Conservation (phyloP, 2,329 filamentous ascomycete genomes). For the Pseudogymnoascus sp. region DNA sequence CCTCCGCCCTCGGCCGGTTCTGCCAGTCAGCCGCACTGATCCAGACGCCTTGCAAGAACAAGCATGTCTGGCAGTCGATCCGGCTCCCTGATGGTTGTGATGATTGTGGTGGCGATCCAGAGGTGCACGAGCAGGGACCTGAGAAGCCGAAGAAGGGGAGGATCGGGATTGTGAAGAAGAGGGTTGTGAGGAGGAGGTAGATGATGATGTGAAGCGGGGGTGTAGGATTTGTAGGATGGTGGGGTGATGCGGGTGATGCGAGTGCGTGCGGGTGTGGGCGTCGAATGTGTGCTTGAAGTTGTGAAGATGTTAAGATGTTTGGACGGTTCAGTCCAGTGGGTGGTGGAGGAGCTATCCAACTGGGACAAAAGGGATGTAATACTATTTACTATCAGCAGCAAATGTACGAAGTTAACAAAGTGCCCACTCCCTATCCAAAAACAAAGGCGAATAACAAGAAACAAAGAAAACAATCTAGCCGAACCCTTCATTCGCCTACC, state of each 20-base stretch:
- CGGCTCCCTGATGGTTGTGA: not conserved
- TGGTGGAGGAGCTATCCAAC: not conserved
- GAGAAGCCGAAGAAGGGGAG: not conserved
- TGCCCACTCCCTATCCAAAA: not conserved
- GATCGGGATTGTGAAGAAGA: not conserved
- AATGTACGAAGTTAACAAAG: not conserved
- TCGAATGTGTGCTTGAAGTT: not conserved
- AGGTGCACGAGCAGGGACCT: not conserved
- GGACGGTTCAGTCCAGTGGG: not conserved
- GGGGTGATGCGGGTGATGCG: not conserved
- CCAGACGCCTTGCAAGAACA: constrained; percentile 3
- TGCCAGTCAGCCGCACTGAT: not conserved
- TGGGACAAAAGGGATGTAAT: not conserved
- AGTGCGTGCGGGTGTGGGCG: not conserved
- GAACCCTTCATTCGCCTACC: not conserved
- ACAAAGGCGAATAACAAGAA: not conserved
- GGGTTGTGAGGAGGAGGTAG: not conserved
- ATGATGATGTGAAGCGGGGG: not conserved
- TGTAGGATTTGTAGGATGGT: not conserved
- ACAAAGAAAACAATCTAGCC: not conserved
- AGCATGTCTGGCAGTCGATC: not conserved
- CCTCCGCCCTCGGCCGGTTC: not conserved
- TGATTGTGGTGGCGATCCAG: not conserved
- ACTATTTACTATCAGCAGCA: not conserved
- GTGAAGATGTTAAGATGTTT: not conserved